Percentiles rank a stretch among this genome's conserved stretches.
Conservation (phyloP, 2,329 filamentous ascomycete genomes). For the Fusarium sp. region DNA sequence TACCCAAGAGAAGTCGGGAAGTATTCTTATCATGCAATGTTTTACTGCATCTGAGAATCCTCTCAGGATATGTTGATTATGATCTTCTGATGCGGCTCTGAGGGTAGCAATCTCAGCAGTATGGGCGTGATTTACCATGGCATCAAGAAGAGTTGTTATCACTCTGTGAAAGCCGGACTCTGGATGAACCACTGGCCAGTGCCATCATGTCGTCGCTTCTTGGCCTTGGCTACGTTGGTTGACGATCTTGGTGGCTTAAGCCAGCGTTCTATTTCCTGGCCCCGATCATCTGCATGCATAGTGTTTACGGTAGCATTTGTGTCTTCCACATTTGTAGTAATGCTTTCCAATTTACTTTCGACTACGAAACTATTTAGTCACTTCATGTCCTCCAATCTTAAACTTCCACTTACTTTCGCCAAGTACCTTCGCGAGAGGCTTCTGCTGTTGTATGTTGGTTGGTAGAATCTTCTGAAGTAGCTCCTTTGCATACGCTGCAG, state of each 20-base stretch:
- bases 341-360: too few species aligned
- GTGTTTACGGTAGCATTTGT: neutral
- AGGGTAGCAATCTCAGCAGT: neutral
- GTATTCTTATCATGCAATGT: too few species aligned
- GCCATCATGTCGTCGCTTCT: neutral
- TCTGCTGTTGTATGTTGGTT: rapidly evolving
- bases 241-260: slow-evolving; percentile 10
- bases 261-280: slow-evolving; percentile 9
- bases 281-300: rapidly evolving
- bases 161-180: rapidly evolving
- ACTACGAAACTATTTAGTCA: too few species aligned
- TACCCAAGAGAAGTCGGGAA: too few species aligned
- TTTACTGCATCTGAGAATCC: too few species aligned
- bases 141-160: neutral
- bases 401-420: rapidly evolving
- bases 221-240: slow-evolving; percentile 14
- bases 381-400: too few species aligned
- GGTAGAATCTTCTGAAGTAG: neutral
- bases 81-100: neutral
- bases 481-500: neutral
- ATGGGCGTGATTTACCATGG: neutral
- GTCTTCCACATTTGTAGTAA: rapidly evolving
- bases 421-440: neutral
- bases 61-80: neutral
- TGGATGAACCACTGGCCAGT: neutral